These are phyloP conservation scores for Fusarium sp. DNA, from an alignment of 2,329 filamentous ascomycete genomes.

Conservation along the genomic window DNA sequence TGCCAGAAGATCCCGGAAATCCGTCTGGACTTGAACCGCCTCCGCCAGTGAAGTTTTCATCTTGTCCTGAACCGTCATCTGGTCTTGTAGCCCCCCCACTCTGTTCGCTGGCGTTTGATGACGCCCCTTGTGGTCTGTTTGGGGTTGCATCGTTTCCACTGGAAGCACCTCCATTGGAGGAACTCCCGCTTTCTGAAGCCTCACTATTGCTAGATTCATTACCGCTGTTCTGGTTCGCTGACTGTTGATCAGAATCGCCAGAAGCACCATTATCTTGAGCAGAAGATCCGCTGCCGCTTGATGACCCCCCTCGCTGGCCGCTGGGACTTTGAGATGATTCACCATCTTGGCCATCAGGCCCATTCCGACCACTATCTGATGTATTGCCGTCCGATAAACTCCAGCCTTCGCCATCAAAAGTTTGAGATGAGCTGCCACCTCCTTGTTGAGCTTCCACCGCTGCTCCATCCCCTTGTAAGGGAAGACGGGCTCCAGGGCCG, in stretches of 20 bases:
- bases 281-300: background rate
- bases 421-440: background rate
- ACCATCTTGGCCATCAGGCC: background rate
- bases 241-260: background rate
- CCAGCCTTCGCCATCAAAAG: background rate
- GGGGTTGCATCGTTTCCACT: background rate
- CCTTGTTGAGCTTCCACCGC: background rate
- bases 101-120: no score
- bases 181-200: background rate
- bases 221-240: background rate
- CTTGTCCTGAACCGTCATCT: background rate
- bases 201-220: background rate
- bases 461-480: background rate
- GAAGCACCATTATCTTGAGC: background rate
- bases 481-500: constrained; percentile 21
- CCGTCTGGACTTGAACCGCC: background rate
- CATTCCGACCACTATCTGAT: background rate
- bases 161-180: background rate
- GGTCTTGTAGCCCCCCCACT: background rate
- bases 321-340: background rate
- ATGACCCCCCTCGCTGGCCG: background rate
- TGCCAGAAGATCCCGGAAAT: background rate
- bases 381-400: background rate
- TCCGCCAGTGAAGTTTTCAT: background rate
- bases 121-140: background rate